phyloP scores from a whole-genome alignment of 108 stramenopile species.

The Seminavis robusta region DNA sequence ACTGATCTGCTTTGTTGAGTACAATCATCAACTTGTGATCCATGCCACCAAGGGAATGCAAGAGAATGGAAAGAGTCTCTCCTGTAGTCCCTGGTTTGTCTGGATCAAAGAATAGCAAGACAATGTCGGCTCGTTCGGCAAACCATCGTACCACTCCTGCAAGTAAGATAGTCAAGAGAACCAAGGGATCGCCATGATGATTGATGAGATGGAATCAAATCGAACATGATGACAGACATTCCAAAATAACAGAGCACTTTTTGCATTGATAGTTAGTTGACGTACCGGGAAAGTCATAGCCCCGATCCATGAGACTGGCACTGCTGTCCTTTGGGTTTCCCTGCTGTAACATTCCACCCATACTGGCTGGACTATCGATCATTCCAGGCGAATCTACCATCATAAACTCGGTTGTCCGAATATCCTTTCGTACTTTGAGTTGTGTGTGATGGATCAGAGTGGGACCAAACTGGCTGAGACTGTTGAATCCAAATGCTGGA shows the following conservation, averaged over 20 bases:
- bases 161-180: no score
- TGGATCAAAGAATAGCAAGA: slow-evolving; percentile 98
- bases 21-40: slow-evolving; percentile 99
- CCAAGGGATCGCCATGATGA: no score
- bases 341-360: slow-evolving; percentile 30
- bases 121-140: slow-evolving; percentile 97
- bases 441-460: slow-evolving; percentile 94
- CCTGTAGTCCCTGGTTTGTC: slow-evolving; percentile 95
- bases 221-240: no score
- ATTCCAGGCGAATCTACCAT: slow-evolving; percentile 97
- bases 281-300: slow-evolving; percentile 91
- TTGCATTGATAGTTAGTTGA: slow-evolving; percentile 1
- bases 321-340: not conserved
- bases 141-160: slow-evolving; percentile 95
- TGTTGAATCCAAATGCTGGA: slow-evolving; percentile 96
- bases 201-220: no score
- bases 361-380: slow-evolving; percentile 84
- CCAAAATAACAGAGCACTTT: not conserved
- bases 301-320: slow-evolving; percentile 78
- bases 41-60: slow-evolving; percentile 92
- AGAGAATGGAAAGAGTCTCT: slow-evolving; percentile 93
- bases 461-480: slow-evolving; percentile 91
- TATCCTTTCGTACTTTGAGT: slow-evolving; percentile 80
- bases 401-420: slow-evolving; percentile 73
- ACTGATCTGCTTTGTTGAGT: slow-evolving; percentile 95